Base-by-base conservation (phyloP, 2,329 filamentous ascomycete genomes). In the Colletotrichum tanaceti region DNA sequence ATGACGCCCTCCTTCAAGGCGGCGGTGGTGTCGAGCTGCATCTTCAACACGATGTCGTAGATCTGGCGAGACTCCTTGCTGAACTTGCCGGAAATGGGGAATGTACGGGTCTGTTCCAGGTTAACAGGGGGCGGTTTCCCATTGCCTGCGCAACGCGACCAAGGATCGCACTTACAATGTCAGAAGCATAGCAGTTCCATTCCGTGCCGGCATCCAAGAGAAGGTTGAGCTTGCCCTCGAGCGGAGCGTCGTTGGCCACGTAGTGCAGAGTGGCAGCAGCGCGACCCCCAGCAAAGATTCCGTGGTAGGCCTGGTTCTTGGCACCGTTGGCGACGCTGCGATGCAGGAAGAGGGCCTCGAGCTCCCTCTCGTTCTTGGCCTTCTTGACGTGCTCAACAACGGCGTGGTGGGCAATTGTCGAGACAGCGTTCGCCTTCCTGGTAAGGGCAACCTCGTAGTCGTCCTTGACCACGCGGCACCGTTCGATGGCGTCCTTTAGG, bases 181-280 rank as follows among this genome's bases (percentile, higher is more conserved):
- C 88, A 39, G 90, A 86, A 43, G 90, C 90, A 74, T 94, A 94
- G 79, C 89, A 91, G 63, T 87, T 78, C 85, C 88, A 93, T 79
- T 94, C 92, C 38, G 86, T 90, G 24, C 93, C 95, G 3, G 93
- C 94, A 76, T 98, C 95, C 22, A 98, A 82, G 65, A 97, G 86
- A 60, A 98, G 80, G 74, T 97, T 91, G 63, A 93, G 87, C 80
- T 95, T 94, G 50, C 88, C 89, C 0, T 81, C 80, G 43, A 95
- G 81, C 0, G 89, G 85, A 75, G 90, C 85, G 71, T 94, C 85
- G 77, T 97, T 97, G 75, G 91, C 88, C 28, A 93, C 88, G 74
- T 98, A 98, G 81, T 98, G 95, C 41, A 98, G 85, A 1, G 93
- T 96, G 5, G 94, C 93, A 0, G 92, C 94, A 18, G 92, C 90